Evolutionary conservation across 2,329 filamentous ascomycete genomes (phyloP).

Genomic region (Fusarium heterosporum): DNA sequence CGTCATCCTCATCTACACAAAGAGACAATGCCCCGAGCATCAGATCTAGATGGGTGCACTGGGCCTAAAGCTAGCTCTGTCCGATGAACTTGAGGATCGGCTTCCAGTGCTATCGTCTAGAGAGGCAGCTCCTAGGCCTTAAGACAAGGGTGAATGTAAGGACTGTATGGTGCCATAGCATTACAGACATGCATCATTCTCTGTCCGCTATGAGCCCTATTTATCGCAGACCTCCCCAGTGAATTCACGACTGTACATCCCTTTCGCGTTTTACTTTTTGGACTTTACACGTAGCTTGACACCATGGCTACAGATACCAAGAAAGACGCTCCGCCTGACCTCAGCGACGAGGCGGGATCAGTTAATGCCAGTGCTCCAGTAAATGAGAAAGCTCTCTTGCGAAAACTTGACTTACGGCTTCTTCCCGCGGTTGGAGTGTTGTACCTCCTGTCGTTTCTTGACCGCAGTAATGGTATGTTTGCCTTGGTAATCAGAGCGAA

Average conservation of each 20-base stretch:
- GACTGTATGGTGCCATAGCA: conserved; percentile 29
- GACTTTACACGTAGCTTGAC: neutral
- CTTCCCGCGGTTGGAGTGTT: conserved; percentile 66
- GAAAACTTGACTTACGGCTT: conserved; percentile 66
- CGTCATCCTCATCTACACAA: neutral
- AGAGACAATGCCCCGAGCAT: neutral
- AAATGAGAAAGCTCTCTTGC: conserved; percentile 67
- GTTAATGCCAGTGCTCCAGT: conserved; percentile 46
- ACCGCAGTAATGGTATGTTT: conserved; percentile 66
- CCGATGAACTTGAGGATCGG: too few species aligned
- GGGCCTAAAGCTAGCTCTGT: too few species aligned
- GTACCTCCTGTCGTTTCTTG: conserved; percentile 68
- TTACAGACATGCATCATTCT: conserved; percentile 1
- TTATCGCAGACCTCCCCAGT: neutral
- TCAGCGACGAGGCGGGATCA: conserved; percentile 34
- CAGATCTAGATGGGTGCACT: neutral
- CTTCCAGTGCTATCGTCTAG: neutral
- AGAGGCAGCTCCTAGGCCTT: neutral
- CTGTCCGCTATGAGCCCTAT: neutral
- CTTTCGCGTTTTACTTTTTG: neutral
- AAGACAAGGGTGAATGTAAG: conserved; percentile 10
- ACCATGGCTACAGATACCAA: conserved; percentile 10
- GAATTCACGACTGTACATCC: accelerated
- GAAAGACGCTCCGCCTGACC: conserved; percentile 23
- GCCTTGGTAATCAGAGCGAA: neutral